Conservation (phyloP, 768 basidiomycete genomes). For the Fomitopsis serialis region DNA sequence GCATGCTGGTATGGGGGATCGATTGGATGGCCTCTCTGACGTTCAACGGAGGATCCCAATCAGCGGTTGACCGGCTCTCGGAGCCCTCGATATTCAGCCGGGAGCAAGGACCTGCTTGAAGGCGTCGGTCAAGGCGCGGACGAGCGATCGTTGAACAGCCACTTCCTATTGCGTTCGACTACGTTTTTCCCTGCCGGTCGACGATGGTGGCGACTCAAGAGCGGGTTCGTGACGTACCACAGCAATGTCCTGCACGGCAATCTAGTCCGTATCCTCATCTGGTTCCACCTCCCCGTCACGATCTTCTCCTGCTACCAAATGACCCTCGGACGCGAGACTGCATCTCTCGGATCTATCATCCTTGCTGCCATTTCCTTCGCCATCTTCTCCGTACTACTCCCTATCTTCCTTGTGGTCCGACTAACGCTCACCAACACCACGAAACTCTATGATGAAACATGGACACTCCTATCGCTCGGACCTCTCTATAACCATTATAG, state of each 20-base stretch:
- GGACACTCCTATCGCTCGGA: slow-evolving; percentile 84
- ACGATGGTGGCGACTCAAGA: slow-evolving; percentile 46
- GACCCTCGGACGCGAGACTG: slow-evolving; percentile 46
- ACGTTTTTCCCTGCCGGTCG: slow-evolving; percentile 33
- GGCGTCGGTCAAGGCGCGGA: slow-evolving; percentile 27
- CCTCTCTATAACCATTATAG: slow-evolving; percentile 94
- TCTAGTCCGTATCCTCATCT: slow-evolving; percentile 81
- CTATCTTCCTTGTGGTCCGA: slow-evolving; percentile 69
- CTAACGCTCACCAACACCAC: slow-evolving; percentile 76
- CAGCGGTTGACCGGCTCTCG: slow-evolving; percentile 29
- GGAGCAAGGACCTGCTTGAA: slow-evolving; percentile 50
- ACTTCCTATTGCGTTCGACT: slow-evolving; percentile 31
- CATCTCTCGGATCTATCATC: slow-evolving; percentile 56
- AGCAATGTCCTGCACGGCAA: slow-evolving; percentile 82
- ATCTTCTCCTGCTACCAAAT: slow-evolving; percentile 89
- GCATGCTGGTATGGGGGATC: slow-evolving; percentile 64
- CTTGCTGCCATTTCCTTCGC: slow-evolving; percentile 82
- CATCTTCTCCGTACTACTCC: slow-evolving; percentile 73
- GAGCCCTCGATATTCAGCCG: slow-evolving; percentile 36
- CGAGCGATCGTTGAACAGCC: slow-evolving; percentile 45
- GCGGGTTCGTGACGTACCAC: slow-evolving; percentile 73
- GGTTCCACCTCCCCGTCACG: slow-evolving; percentile 94
- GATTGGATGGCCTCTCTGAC: slow-evolving; percentile 50
- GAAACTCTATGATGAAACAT: slow-evolving; percentile 92
- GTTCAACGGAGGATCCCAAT: slow-evolving; percentile 16